Base-by-base conservation (phyloP, 805 yeast genomes). In the Komagataella mondaviorum region DNA sequence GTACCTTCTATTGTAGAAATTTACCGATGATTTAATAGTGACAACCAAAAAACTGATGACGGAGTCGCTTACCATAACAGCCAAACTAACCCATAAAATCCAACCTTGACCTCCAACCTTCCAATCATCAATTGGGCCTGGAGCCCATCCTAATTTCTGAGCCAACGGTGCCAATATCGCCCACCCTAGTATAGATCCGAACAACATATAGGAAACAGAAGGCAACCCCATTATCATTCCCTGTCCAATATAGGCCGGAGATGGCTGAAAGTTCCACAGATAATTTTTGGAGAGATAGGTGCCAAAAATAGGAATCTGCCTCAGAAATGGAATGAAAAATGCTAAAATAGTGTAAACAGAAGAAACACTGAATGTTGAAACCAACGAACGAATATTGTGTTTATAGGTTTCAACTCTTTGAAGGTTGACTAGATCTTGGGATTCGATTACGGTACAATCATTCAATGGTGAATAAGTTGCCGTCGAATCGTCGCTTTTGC, bases 161-260 rank as follows among this genome's bases (percentile, higher is more conserved):
- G 95, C 81, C 53, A 87, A 53, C 3, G 97, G 97, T 0, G 93
- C 91, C n/a, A 91, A 68, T 1, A 91, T 67, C 0, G 78, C 96
- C 99, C 99, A 91, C 0, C 99, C 99, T 4, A 90, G 60, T 1
- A 91, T 55, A 20, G 95, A 81, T 2, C 99, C 99, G 57, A 88
- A 75, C 46, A 91, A 67, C 99, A 91, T 91, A 55, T 89, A 85
- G 7, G 88, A 74, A 0, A 89, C 95, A 0, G 98, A 89, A 1
- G 90, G 87, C 6, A 89, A 69, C 0, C 99, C 99, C 99, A 91
- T 91, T 52, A 91, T 91, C 45, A 93, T 88, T 3, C 99, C 99
- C 66, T 91, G 99, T 2, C 99, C 99, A 43, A 93, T 77, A 63
- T 91, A 91, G 0, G 98, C 98, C 0, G 99, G 99, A 0, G 96